Evolutionary conservation across 371 early-diverging fungal genomes (phyloP).

Genomic region (Mucor irregularis): DNA sequence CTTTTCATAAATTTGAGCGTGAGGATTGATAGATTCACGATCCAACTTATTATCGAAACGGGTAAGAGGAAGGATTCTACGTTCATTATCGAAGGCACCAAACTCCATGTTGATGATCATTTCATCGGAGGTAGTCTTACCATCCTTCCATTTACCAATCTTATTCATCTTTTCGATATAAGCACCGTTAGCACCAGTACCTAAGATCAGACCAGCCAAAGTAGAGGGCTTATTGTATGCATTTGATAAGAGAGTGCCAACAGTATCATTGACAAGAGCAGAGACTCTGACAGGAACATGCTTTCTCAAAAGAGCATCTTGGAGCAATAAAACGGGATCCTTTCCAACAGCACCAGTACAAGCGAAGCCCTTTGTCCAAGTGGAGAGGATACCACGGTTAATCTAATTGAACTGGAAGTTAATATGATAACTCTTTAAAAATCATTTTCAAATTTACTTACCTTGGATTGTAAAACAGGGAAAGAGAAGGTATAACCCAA

Average conservation of each 20-base stretch:
- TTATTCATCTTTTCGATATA: constrained; percentile 82
- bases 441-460: constrained; percentile 10
- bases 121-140: constrained; percentile 49
- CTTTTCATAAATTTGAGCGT: constrained; percentile 88
- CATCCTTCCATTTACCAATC: constrained; percentile 72
- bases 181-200: constrained; percentile 96
- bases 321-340: constrained; percentile 87
- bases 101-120: constrained; percentile 94
- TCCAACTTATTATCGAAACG: constrained; percentile 86
- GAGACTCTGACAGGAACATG: constrained; percentile 74
- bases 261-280: constrained; percentile 96
- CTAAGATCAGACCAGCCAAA: constrained; percentile 87
- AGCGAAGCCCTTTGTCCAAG: constrained; percentile 95
- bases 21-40: constrained; percentile 79
- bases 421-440: neutral
- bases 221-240: constrained; percentile 84
- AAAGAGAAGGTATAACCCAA: constrained; percentile 97
- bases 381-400: constrained; percentile 73
- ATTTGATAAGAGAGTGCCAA: constrained; percentile 89
- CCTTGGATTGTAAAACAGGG: constrained; percentile 82
- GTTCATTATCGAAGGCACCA: constrained; percentile 89
- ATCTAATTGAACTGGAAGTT: constrained; percentile 31
- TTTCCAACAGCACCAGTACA: constrained; percentile 79
- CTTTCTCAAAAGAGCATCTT: constrained; percentile 79
- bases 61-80: constrained; percentile 77